Evolutionary conservation across 164 flowering plant genomes (phyloP), one percentile per base, ranked within the genome.

Genomic region (Santalum album): DNA sequence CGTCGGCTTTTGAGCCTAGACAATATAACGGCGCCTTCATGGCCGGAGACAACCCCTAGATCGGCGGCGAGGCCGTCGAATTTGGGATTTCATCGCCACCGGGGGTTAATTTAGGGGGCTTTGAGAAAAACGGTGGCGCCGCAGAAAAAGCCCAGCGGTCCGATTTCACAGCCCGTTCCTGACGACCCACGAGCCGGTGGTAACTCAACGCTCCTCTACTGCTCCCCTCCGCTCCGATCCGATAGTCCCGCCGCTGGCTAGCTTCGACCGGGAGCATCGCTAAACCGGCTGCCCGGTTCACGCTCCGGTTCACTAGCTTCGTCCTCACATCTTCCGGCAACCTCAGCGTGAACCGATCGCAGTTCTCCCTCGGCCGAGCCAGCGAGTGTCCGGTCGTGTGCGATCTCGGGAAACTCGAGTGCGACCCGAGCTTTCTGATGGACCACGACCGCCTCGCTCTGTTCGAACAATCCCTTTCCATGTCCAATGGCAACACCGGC

Each of bases 301-400:
- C 48, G 47, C 58, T 40, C 54, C 67, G 69, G 35, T 62, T 63
- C 66, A 79, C 21, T 1, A 82, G 27, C 52, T 76, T 67, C 56
- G 68, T 75, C 60, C 87, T 62, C 18, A 84, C 72, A 22, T 75
- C 77, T 4, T 58, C 81, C 29, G 88, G 92, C 48, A 83, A 55
- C 36, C 82, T 56, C 36, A 85, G 56, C 0, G 85, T 87, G 46
- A 72, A 80, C 53, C 90, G 59, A 36, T 87, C 96, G 11, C 63
- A 59, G 55, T 77, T 59, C 50, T 80, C 85, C 1, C 81, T 81
- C 2, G 83, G 88, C 54, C 51, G 77, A 24, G 79, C 61, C 63
- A 78, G 35, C 7, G 86, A 82, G 62, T 87, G 96, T 11, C 96
- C 96, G 14, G 90, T 87, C 40, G 92, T 74, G 65, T 85, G 88